Conservation (phyloP, 352 stramenopile species). For the Globisporangium camurandrum region DNA sequence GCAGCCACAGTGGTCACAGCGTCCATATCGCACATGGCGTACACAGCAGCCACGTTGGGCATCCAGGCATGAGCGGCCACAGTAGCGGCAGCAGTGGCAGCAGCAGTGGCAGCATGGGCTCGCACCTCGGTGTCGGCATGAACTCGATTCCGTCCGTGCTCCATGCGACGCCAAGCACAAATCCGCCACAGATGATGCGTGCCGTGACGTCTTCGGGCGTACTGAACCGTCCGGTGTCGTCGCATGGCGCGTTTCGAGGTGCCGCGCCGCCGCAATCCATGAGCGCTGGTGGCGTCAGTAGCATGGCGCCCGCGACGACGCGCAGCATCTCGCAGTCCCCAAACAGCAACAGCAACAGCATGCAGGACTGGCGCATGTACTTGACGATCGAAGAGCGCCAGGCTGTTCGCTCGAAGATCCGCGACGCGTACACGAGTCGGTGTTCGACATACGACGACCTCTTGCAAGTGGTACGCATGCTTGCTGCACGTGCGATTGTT, state of each 20-base stretch:
- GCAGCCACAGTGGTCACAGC: constrained; percentile 16
- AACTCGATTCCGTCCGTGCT: constrained; percentile 78
- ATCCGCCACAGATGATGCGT: constrained; percentile 77
- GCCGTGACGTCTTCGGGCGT: constrained; percentile 77
- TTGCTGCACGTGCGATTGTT: too few relatives aligned
- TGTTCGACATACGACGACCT: constrained; percentile 85
- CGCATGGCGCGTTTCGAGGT: constrained; percentile 18
- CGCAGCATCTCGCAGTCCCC: constrained; percentile 54
- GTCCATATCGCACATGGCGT: constrained; percentile 21
- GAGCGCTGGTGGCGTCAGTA: constrained; percentile 11
- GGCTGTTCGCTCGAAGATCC: constrained; percentile 82
- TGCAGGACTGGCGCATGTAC: constrained; percentile 88
- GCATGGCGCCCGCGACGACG: constrained; percentile 25
- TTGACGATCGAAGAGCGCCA: constrained; percentile 87
- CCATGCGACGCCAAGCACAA: constrained; percentile 56
- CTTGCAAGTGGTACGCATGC: constrained; percentile 73
- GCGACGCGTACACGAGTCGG: constrained; percentile 77
- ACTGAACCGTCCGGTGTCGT: constrained; percentile 52
- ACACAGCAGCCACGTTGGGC: neutral
- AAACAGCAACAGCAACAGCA: too few relatives aligned
- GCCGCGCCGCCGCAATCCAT: constrained; percentile 10
- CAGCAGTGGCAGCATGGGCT: constrained; percentile 7
- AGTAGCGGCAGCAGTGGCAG: constrained; percentile 21
- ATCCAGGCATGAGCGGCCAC: constrained; percentile 2
- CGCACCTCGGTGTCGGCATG: constrained; percentile 52